A percentile compares a stretch with the other conserved stretches of the same genome.
phyloP scores from a whole-genome alignment of 2,329 filamentous ascomycete species.

The Pseudogymnoascus sp. region DNA sequence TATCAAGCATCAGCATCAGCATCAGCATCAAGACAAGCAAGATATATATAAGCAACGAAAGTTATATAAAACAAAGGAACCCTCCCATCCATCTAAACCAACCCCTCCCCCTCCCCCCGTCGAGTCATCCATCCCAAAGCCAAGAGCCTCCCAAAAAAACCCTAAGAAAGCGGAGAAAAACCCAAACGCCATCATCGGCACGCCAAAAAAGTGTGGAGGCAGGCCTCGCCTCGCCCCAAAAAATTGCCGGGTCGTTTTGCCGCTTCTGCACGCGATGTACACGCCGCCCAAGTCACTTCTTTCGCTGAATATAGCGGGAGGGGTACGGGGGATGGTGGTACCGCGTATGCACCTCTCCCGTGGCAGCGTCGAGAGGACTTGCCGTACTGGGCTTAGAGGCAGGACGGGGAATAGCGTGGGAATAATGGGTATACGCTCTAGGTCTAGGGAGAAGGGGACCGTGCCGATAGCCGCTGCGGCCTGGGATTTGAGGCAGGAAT shows the following conservation, averaged over 20 bases:
- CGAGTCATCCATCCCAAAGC: background rate
- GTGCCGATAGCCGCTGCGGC: background rate
- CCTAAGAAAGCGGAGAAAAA: background rate
- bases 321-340: fast-evolving
- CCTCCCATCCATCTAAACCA: background rate
- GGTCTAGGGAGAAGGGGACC: too few species aligned
- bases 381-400: background rate
- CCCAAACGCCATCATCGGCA: too few species aligned
- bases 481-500: background rate
- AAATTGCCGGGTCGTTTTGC: background rate
- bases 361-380: background rate
- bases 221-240: background rate
- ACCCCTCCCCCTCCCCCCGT: background rate
- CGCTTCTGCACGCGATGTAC: background rate
- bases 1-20: too few species aligned
- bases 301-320: background rate
- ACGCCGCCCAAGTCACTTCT: background rate
- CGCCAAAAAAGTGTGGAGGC: background rate
- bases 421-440: too few species aligned
- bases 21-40: background rate
- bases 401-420: background rate
- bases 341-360: background rate
- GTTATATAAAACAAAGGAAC: background rate
- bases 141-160: background rate
- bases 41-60: background rate